Percentiles rank a stretch among this genome's conserved stretches.
These are phyloP conservation scores for Apiospora koreana DNA, from an alignment of 2,329 filamentous ascomycete genomes.

Conservation along the genomic window DNA sequence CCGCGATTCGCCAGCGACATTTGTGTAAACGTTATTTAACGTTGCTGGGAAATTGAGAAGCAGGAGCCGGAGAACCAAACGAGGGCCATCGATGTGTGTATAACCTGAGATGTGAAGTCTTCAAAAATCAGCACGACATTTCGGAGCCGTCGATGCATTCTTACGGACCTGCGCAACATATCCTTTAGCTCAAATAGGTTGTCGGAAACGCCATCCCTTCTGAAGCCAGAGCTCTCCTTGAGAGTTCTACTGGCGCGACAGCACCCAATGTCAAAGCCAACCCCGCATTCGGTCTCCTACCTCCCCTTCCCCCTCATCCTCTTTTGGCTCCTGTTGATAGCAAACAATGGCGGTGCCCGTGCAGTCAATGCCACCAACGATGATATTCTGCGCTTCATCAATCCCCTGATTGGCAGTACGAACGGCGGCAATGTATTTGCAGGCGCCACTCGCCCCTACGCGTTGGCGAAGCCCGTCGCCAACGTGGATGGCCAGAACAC, in stretches of 20 bases:
- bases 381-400: constrained; percentile 28
- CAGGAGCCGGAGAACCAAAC: background rate
- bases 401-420: constrained; percentile 56
- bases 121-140: background rate
- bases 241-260: background rate
- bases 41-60: background rate
- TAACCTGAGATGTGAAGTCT: background rate
- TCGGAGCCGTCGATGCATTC: background rate
- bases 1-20: background rate
- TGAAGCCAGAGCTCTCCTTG: background rate
- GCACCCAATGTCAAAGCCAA: background rate
- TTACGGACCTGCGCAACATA: background rate
- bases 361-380: background rate
- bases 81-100: background rate
- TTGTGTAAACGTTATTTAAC: background rate
- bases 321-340: background rate
- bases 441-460: constrained; percentile 56
- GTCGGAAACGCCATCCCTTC: background rate
- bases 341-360: background rate
- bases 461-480: constrained; percentile 57
- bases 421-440: constrained; percentile 61
- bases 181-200: background rate
- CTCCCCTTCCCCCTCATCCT: background rate
- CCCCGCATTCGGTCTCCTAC: background rate
- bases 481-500: constrained; percentile 50